Percentiles rank a stretch among this genome's conserved stretches.
phyloP scores from a whole-genome alignment of 371 early-diverging fungal genomes.

The Apophysomyces variabilis region DNA sequence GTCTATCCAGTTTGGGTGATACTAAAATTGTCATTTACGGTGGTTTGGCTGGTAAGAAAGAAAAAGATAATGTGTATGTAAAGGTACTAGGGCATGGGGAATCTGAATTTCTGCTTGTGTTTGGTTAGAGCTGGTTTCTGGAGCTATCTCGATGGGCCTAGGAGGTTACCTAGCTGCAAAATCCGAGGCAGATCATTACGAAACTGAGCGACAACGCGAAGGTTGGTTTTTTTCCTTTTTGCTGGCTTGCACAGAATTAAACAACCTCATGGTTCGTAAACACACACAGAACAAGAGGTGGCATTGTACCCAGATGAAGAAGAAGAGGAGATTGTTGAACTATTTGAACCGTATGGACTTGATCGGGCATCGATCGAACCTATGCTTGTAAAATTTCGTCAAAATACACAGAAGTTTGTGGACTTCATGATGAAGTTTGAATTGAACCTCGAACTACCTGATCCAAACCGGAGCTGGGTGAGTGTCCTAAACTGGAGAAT shows the following conservation, averaged over 20 bases:
- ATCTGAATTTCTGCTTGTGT: no score
- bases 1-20: slow-evolving; percentile 64
- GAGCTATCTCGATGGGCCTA: slow-evolving; percentile 22
- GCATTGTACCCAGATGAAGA: slow-evolving; percentile 65
- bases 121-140: slow-evolving; percentile 64
- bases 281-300: slow-evolving; percentile 49
- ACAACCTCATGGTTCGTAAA: slow-evolving; percentile 12
- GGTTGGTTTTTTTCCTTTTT: slow-evolving; percentile 20
- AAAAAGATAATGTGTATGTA: slow-evolving; percentile 11
- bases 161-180: slow-evolving; percentile 58
- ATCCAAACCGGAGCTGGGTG: slow-evolving; percentile 66
- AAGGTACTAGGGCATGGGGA: no score
- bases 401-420: slow-evolving; percentile 62
- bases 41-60: slow-evolving; percentile 62
- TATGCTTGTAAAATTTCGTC: slow-evolving; percentile 56
- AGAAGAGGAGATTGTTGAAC: slow-evolving; percentile 67
- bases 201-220: slow-evolving; percentile 62
- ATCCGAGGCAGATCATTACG: slow-evolving; percentile 45
- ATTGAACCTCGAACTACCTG: slow-evolving; percentile 69
- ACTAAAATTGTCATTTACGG: slow-evolving; percentile 69
- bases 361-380: slow-evolving; percentile 60
- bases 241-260: not conserved
- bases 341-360: slow-evolving; percentile 70
- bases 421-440: slow-evolving; percentile 84
- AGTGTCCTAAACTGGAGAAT: slow-evolving; percentile 12